Evolutionary conservation across 768 basidiomycete genomes (phyloP), one percentile per base, ranked within the genome.

Genomic region (Clathrus columnatus): DNA sequence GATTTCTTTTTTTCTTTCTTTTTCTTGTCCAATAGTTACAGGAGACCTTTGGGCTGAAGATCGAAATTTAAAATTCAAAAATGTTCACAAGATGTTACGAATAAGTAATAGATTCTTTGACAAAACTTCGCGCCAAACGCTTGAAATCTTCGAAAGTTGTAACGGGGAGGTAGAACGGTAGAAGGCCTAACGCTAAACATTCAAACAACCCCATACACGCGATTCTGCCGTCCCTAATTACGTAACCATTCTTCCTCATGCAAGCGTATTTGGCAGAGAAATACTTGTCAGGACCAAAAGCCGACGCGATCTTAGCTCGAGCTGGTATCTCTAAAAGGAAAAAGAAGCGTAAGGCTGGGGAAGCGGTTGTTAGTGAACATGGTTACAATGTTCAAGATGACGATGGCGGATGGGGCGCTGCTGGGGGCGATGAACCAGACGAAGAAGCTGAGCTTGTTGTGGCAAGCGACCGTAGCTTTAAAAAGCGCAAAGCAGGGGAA

Each of bases 251-350:
- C 36, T 51, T 30, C 54, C 27, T 7, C 41, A 77, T 94, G 73
- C 85, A 91, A 67, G 75, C 88, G 21, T 94, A 94, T 67, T 78
- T 94, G 17, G 91, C 91, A 0, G 79, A 85, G 60, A 91, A 89
- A 59, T 98, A 98, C 73, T 95, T 97, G 93, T 84, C 92, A 5
- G 95, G 95, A 0, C 83, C 91, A 0, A 98, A 97, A 64, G 92
- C 94, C 1, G 95, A 97, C 61, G 93, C 91, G 5, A 98, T 98
- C 59, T 76, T 97, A 7, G 75, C 92, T 3, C 81, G 81, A 45
- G 68, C 78, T 0, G 74, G 70, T 1, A 71, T 73, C 0, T 77
- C 76, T 16, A 70, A 68, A 57, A 68, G 70, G 66, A 85, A 85
- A 69, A 88, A 85, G 73, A 91, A 87, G 70, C 78, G 83, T 51